Conservation (phyloP, 495 filamentous ascomycete genomes). For the Baudoinia panamericana region DNA sequence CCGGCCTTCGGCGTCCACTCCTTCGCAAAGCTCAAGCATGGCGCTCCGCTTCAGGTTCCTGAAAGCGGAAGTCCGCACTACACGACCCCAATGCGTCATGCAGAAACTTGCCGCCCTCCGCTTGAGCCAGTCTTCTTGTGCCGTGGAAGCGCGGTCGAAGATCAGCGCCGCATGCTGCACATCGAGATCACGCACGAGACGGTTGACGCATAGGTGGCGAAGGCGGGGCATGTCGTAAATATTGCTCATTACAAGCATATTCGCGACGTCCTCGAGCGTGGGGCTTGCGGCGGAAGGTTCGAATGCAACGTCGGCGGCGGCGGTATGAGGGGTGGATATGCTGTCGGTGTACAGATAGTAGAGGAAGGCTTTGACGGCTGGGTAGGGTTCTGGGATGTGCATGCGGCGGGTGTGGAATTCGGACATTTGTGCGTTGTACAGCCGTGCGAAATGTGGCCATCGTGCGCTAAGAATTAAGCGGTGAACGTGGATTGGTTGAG, state of each 20-base stretch:
- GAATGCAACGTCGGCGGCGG: slow-evolving; percentile 31
- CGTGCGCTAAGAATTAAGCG: slow-evolving; percentile 82
- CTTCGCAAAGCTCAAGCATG: slow-evolving; percentile 75
- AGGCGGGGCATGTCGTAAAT: slow-evolving; percentile 93
- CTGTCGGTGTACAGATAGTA: slow-evolving; percentile 95
- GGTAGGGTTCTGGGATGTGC: slow-evolving; percentile 94
- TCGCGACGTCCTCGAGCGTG: slow-evolving; percentile 72
- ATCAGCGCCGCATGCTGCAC: slow-evolving; percentile 89
- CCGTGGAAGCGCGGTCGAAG: slow-evolving; percentile 84
- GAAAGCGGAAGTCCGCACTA: slow-evolving; percentile 82
- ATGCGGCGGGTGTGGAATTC: slow-evolving; percentile 93
- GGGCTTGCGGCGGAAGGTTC: slow-evolving; percentile 52
- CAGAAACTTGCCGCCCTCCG: slow-evolving; percentile 78
- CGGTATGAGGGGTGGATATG: slow-evolving; percentile 47
- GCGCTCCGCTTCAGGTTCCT: slow-evolving; percentile 59
- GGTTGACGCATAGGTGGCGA: slow-evolving; percentile 74
- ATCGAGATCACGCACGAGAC: slow-evolving; percentile 77
- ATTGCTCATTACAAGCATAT: slow-evolving; percentile 94
- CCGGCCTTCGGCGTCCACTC: slow-evolving; percentile 73
- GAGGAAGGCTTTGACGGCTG: slow-evolving; percentile 83
- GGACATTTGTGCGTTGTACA: slow-evolving; percentile 86
- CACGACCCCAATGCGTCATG: slow-evolving; percentile 83
- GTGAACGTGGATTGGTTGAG: slow-evolving; percentile 84
- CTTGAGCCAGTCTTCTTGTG: slow-evolving; percentile 84
- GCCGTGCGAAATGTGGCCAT: slow-evolving; percentile 88